A percentile compares a stretch with the other conserved stretches of the same genome.
Evolutionary conservation across 78 protist species (phyloP).

Genomic region (Abeoforma whisleri): DNA sequence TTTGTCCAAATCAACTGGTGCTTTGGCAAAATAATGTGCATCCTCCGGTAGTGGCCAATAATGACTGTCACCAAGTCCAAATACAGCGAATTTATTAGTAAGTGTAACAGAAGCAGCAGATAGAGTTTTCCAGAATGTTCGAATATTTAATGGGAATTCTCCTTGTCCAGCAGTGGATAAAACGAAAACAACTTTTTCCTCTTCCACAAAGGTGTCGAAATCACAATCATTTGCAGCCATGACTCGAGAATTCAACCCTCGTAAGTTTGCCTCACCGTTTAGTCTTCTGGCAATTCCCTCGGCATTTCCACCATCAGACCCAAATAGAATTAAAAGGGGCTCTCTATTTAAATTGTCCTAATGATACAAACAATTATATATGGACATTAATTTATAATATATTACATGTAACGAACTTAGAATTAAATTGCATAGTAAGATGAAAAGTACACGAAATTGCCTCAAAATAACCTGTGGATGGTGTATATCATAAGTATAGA

Average conservation of each 20-base stretch:
- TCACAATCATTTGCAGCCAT: slow-evolving; percentile 35
- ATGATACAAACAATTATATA: no score
- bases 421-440: no score
- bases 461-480: no score
- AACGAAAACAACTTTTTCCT: slow-evolving; percentile 30
- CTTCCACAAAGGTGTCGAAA: slow-evolving; percentile 20
- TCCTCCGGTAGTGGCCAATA: slow-evolving; percentile 46
- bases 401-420: no score
- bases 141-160: slow-evolving; percentile 48
- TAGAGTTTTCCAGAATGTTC: slow-evolving; percentile 48
- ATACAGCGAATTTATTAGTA: slow-evolving; percentile 43
- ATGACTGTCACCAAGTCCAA: slow-evolving; percentile 58
- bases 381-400: no score
- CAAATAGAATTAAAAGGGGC: slow-evolving; percentile 47
- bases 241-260: slow-evolving; percentile 4
- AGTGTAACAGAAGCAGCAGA: no score
- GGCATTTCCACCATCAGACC: slow-evolving; percentile 57
- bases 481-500: no score
- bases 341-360: background rate
- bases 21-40: slow-evolving; percentile 34
- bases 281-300: slow-evolving; percentile 46
- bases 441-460: no score
- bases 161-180: slow-evolving; percentile 62
- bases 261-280: background rate
- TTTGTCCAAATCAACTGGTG: slow-evolving; percentile 42